Conservation (phyloP, 1,139 yeast species). For the Scheffersomyces segobiensis region DNA sequence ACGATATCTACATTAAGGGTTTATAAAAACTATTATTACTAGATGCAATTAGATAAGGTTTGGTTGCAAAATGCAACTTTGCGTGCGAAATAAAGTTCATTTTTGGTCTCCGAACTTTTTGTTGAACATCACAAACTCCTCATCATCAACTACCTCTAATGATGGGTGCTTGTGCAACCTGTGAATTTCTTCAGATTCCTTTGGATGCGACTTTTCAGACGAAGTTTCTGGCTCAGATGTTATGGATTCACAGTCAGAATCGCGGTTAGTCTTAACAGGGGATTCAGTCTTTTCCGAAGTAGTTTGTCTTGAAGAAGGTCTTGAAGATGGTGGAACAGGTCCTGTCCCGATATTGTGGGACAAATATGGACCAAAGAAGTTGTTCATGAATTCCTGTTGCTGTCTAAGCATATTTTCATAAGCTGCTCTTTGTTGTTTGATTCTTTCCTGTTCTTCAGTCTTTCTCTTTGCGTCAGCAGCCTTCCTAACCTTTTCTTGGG, state of each 20-base stretch:
- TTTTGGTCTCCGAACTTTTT: slow-evolving; percentile 32
- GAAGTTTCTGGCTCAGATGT: slow-evolving; percentile 22
- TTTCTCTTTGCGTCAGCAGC: slow-evolving; percentile 1
- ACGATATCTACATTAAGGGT: background rate
- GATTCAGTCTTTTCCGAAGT: background rate
- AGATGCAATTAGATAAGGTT: background rate
- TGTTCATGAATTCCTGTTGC: slow-evolving; percentile 10
- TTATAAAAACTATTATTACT: too few species aligned
- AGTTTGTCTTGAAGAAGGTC: background rate
- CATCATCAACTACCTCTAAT: slow-evolving; percentile 46
- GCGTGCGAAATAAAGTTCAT: background rate
- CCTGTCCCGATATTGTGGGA: background rate
- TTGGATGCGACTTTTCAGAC: slow-evolving; percentile 9
- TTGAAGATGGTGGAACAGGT: background rate
- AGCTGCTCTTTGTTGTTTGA: slow-evolving; percentile 1
- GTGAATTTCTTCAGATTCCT: slow-evolving; percentile 9
- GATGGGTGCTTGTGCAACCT: slow-evolving; percentile 26
- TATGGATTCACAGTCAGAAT: slow-evolving; percentile 23
- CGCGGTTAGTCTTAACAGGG: slow-evolving; percentile 1
- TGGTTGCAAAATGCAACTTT: background rate
- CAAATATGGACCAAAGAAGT: slow-evolving; percentile 4
- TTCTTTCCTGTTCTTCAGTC: background rate
- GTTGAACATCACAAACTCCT: slow-evolving; percentile 43
- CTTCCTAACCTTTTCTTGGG: slow-evolving; percentile 1
- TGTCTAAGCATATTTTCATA: slow-evolving; percentile 8